Base-by-base conservation (phyloP, 768 basidiomycete genomes). In the Auricularia sp. region DNA sequence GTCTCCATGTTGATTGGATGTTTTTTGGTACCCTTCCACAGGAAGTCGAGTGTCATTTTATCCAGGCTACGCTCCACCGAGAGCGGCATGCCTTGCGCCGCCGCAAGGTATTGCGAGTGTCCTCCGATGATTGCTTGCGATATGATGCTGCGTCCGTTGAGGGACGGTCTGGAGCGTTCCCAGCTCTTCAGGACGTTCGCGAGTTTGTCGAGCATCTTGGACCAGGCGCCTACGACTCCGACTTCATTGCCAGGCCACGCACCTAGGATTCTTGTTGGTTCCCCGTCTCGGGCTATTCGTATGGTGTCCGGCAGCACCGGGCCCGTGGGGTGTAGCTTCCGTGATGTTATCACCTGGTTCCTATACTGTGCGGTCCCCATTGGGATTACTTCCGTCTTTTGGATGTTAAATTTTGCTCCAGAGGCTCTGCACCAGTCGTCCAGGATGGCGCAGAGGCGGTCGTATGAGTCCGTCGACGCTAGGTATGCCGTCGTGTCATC, bases 281-380 rank as follows among this genome's bases (percentile, higher is more conserved):
- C 61, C 16, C 66, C 62, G 13, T 68, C 67, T 61, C 29, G 45
- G 13, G 58, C 45, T n/a, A 68, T 68, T 18, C 34, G 18, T 11
- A 63, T 47, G 24, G 24, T 24, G 24, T 24, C 24, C 24, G 24
- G 56, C 11, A 35, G n/a, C 6, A 6, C 6, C 3, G 29, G n/a
- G 33, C 10, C 24, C 10, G 7, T 6, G 14, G 14, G 5, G 56
- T 58, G 34, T 4, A 33, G 8, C 8, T 10, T 3, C 24, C 37
- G 29, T 33, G 24, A 11, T 14, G 14, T 16, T 11, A 64, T 58
- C 16, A 51, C 5, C 21, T 18, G 16, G 5, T 5, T 6, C 16
- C 47, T 51, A 16, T 18, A 18, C 18, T 51, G 47, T 16, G 47
- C 10, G 47, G 47, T 11, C 16, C 47, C 47, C 7, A 51, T 5